phyloP scores from a whole-genome alignment of 441 rosid species.

The Omphalea diandra region DNA sequence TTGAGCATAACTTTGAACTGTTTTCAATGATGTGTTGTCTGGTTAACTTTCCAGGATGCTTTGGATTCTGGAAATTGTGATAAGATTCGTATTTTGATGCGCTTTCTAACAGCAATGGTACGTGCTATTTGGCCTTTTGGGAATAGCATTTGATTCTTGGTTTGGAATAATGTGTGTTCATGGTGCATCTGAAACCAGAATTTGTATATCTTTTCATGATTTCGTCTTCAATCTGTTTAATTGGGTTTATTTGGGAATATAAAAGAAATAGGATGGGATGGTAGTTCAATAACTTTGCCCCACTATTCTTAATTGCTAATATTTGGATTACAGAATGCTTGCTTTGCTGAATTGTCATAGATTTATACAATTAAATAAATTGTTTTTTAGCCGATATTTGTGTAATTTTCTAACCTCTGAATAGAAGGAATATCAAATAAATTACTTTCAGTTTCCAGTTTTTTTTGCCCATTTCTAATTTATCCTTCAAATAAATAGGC shows the following conservation, averaged over 20 bases:
- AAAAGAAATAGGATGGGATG: neutral
- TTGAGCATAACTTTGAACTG: constrained; percentile 3
- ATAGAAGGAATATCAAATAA: neutral
- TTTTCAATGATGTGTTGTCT: constrained; percentile 6
- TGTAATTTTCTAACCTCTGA: neutral
- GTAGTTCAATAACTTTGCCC: neutral
- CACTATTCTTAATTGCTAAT: neutral
- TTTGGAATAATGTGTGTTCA: neutral
- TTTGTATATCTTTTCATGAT: neutral
- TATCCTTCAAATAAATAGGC: too few species aligned
- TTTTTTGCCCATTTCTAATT: neutral
- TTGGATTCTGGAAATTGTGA: constrained; percentile 71
- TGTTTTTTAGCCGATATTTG: neutral
- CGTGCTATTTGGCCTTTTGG: constrained; percentile 24
- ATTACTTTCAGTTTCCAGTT: neutral
- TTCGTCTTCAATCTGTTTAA: neutral
- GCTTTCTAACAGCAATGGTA: constrained; percentile 86
- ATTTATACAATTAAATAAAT: neutral
- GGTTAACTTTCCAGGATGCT: constrained; percentile 57
- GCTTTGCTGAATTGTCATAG: neutral
- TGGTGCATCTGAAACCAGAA: constrained; percentile 4
- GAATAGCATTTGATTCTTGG: neutral
- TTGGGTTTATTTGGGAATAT: neutral
- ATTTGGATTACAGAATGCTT: neutral
- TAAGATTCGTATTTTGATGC: constrained; percentile 78